These are phyloP conservation scores for Kewa caespitosa DNA, from an alignment of 179 eudicot genomes.

Conservation along the genomic window DNA sequence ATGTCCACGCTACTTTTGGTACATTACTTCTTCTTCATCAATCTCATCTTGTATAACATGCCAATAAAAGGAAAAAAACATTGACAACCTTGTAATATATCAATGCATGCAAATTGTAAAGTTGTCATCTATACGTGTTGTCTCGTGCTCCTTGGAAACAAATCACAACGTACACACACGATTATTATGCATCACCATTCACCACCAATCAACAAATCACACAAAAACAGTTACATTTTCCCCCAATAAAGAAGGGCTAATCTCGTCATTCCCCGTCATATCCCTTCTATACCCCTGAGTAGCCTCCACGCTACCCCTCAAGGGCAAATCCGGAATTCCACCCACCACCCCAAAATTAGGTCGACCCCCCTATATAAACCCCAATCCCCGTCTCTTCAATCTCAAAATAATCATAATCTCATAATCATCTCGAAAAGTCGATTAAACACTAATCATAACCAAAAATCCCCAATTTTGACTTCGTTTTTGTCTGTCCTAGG, in stretches of 20 bases:
- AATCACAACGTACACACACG: too few species aligned
- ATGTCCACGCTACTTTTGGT: too few species aligned
- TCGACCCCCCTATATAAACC: neutral
- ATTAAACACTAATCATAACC: constrained; percentile 22
- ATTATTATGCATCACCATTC: too few species aligned
- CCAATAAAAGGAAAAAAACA: too few species aligned
- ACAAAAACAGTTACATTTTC: too few species aligned
- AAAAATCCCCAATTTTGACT: neutral
- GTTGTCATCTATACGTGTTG: too few species aligned
- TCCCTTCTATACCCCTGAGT: neutral
- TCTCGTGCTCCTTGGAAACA: too few species aligned
- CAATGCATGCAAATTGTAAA: too few species aligned
- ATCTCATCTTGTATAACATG: too few species aligned
- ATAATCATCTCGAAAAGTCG: constrained; percentile 25
- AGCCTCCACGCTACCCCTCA: neutral
- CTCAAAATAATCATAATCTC: neutral
- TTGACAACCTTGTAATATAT: too few species aligned
- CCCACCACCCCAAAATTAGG: neutral
- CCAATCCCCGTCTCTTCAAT: neutral
- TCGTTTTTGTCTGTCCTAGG: constrained; percentile 30
- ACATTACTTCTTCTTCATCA: too few species aligned
- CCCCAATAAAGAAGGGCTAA: neutral
- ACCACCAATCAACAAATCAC: too few species aligned
- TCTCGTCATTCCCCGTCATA: neutral
- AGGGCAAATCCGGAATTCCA: neutral